Evolutionary conservation across 176 grass and related monocot genomes (phyloP).

Genomic region (Elaeis guineensis): DNA sequence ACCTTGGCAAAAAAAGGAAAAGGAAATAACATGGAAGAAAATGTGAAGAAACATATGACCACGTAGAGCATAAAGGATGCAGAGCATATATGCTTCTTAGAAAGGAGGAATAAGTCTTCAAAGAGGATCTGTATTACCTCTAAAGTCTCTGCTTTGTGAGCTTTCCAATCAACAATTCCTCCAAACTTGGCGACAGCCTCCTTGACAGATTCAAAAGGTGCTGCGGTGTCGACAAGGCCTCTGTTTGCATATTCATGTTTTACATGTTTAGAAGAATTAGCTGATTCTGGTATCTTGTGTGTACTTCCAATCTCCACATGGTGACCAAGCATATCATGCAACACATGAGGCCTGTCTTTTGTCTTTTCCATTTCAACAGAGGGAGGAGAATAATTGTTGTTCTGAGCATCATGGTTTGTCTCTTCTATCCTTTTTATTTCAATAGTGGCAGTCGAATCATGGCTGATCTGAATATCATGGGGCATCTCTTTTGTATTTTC

Average conservation of each 20-base stretch:
- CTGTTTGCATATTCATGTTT: conserved; percentile 14
- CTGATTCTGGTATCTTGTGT: conserved; percentile 15
- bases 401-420: no score
- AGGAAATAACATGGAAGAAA: no score
- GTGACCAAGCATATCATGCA: conserved; percentile 14
- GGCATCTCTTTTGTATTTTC: no score
- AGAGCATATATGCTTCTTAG: no score
- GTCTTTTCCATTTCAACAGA: no score
- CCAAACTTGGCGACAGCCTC: conserved; percentile 66
- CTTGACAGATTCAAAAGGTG: conserved; percentile 59
- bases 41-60: no score
- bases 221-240: conserved; percentile 40
- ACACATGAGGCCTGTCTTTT: conserved; percentile 9
- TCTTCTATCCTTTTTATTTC: no score
- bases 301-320: conserved; percentile 28
- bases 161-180: conserved; percentile 73
- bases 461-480: no score
- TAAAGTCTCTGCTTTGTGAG: conserved; percentile 23
- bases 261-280: not conserved
- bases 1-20: no score
- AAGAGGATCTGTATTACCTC: conserved; percentile 28
- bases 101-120: not conserved
- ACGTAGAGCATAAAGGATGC: no score
- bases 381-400: no score
- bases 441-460: no score